Evolutionary conservation across 1,284 basidiomycete species (phyloP).

Genomic region (Pseudozyma sp.): DNA sequence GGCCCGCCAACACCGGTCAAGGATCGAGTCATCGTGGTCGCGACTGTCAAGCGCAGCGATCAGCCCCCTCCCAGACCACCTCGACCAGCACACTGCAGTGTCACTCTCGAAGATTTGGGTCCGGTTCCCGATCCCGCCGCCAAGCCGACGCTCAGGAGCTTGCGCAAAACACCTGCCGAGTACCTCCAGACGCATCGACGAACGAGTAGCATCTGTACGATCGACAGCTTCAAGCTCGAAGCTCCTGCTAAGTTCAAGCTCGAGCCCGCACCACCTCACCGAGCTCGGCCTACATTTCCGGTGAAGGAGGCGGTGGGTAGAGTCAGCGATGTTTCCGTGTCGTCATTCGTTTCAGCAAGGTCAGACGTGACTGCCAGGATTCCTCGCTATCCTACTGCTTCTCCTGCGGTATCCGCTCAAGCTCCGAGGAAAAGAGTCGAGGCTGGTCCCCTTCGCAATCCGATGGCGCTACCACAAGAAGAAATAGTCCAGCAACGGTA

Average conservation of each 20-base stretch:
- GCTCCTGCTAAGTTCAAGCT: neutral
- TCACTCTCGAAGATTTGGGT: conserved; percentile 12
- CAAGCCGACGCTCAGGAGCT: neutral
- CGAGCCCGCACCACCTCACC: conserved; percentile 1
- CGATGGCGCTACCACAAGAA: neutral
- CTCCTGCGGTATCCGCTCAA: too few species aligned
- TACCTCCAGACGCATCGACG: conserved; percentile 8
- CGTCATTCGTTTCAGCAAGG: conserved; percentile 5
- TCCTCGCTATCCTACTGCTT: too few species aligned
- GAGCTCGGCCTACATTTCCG: neutral
- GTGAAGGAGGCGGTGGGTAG: neutral
- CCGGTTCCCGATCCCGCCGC: neutral
- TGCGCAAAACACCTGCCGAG: conserved; percentile 17
- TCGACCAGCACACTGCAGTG: conserved; percentile 15
- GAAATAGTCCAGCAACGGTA: neutral
- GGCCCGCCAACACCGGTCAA: too few species aligned
- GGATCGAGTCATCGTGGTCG: too few species aligned
- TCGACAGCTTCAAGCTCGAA: neutral
- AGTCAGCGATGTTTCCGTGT: neutral
- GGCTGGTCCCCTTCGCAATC: neutral
- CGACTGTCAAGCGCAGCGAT: neutral
- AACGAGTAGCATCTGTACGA: neutral
- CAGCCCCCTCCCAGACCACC: conserved; percentile 7
- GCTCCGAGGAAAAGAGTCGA: too few species aligned
- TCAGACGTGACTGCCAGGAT: neutral